Evolutionary conservation across 2,329 filamentous ascomycete genomes (phyloP).

Genomic region (Fusarium pininemorale): DNA sequence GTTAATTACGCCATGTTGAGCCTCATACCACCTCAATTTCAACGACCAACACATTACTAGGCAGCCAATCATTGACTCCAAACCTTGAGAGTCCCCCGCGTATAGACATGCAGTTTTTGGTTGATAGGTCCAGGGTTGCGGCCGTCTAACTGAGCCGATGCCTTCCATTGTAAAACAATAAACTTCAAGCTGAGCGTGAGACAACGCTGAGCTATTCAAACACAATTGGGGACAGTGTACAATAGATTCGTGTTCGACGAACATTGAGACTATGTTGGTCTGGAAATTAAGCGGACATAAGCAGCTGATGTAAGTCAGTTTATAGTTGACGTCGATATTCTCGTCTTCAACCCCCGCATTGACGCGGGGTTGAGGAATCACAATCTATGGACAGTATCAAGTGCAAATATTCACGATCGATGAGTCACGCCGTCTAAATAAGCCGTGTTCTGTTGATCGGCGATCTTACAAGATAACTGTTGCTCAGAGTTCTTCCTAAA

Average conservation of each 20-base stretch:
- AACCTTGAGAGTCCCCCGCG: background rate
- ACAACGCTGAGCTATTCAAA: background rate
- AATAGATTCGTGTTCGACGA: background rate
- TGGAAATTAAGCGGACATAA: slow-evolving; percentile 5
- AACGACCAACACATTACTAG: background rate
- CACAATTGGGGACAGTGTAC: background rate
- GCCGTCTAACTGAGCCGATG: background rate
- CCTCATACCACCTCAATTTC: slow-evolving; percentile 10
- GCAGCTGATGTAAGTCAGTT: background rate
- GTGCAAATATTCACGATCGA: background rate
- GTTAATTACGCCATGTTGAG: slow-evolving; percentile 23
- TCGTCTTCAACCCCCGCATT: background rate
- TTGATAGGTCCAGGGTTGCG: background rate
- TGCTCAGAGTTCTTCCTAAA: background rate
- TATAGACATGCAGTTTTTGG: background rate
- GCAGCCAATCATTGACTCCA: slow-evolving; percentile 14
- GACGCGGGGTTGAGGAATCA: background rate
- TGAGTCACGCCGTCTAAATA: background rate
- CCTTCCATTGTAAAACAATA: background rate
- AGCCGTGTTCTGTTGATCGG: background rate
- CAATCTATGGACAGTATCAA: background rate
- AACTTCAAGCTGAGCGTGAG: background rate
- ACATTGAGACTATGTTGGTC: background rate
- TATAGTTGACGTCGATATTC: background rate
- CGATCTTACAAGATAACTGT: background rate